A percentile compares a stretch with the other conserved stretches of the same genome.
phyloP scores from a whole-genome alignment of 2,329 filamentous ascomycete genomes.

The Trichoderma sp. region DNA sequence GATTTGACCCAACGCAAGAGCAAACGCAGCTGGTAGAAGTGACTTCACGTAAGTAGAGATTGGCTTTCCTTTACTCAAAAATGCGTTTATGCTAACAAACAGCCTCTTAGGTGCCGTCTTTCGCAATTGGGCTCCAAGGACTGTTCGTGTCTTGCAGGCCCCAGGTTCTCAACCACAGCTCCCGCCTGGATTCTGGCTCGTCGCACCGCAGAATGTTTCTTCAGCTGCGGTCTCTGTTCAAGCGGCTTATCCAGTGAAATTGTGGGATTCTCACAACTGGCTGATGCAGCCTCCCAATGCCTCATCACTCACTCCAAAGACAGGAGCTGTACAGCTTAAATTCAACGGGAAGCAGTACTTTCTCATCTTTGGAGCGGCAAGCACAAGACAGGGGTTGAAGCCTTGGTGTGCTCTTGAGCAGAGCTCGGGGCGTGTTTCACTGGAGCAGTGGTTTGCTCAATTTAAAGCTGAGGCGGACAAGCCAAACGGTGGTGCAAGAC shows the following conservation, averaged over 20 bases:
- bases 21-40: neutral
- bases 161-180: neutral
- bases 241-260: too few relatives aligned
- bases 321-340: neutral
- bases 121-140: too few relatives aligned
- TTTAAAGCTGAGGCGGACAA: neutral
- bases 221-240: too few relatives aligned
- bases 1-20: neutral
- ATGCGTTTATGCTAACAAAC: too few relatives aligned
- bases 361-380: neutral
- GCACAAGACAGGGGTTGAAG: neutral
- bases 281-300: neutral
- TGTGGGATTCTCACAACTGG: neutral
- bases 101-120: too few relatives aligned
- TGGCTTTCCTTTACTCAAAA: too few relatives aligned
- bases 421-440: fast-evolving
- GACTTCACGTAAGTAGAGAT: too few relatives aligned
- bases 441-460: neutral
- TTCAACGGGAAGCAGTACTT: neutral
- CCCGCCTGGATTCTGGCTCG: conserved; percentile 5
- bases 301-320: neutral
- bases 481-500: too few relatives aligned
- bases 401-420: neutral
- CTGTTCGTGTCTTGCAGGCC: neutral
- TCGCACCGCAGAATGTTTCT: too few relatives aligned